These are phyloP conservation scores for Cubamyces sp. DNA, from an alignment of 768 basidiomycete genomes.

Conservation along the genomic window DNA sequence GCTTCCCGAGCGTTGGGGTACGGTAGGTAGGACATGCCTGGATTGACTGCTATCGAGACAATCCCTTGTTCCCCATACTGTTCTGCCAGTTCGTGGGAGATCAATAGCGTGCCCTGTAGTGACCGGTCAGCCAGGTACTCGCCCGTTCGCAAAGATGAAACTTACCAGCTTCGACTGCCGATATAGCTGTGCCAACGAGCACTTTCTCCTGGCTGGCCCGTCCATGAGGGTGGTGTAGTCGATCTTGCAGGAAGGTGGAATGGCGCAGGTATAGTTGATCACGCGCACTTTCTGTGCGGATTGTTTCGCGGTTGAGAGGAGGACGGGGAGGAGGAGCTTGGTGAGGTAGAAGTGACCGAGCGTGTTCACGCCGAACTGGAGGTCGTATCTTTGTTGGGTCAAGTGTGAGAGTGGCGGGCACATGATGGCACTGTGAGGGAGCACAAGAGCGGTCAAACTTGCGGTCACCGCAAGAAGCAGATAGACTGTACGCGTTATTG, in stretches of 20 bases:
- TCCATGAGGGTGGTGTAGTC: conserved; percentile 44
- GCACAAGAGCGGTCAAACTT: conserved; percentile 38
- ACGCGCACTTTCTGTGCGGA: conserved; percentile 48
- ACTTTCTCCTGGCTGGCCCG: conserved; percentile 26
- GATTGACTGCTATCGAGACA: conserved; percentile 49
- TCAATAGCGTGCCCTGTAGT: conserved; percentile 28
- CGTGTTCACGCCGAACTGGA: conserved; percentile 46
- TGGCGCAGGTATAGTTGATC: conserved; percentile 47
- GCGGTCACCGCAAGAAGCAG: conserved; percentile 1
- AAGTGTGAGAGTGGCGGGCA: conserved; percentile 5
- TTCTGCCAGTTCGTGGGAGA: conserved; percentile 51
- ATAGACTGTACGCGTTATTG: conserved; percentile 48
- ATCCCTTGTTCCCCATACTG: conserved; percentile 49
- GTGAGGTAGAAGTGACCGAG: conserved; percentile 60
- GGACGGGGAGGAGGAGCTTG: conserved; percentile 49
- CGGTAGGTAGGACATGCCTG: conserved; percentile 37
- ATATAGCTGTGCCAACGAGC: conserved; percentile 23
- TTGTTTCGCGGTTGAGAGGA: conserved; percentile 44
- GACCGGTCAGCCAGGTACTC: neutral
- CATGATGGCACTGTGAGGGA: conserved; percentile 34
- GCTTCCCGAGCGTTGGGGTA: neutral
- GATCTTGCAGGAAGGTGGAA: conserved; percentile 37
- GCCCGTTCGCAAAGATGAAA: neutral
- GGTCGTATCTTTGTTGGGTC: conserved; percentile 41
- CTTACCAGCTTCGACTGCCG: conserved; percentile 51